Evolutionary conservation across 805 yeast genomes (phyloP), one percentile per base, ranked within the genome.

Genomic region (Candida sonorensis): DNA sequence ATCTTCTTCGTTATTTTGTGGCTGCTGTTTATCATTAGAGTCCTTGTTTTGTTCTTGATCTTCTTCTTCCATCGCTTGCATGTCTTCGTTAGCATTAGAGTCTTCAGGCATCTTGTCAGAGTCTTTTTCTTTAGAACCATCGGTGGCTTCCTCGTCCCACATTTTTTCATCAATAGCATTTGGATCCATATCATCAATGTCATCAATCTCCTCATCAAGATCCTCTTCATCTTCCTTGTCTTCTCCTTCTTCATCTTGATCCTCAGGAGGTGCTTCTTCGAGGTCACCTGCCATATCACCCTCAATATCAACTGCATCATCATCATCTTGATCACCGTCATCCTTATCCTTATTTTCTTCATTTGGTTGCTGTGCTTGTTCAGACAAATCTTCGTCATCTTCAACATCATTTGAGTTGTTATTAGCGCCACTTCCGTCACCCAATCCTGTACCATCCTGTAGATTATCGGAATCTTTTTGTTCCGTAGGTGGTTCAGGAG

Each of bases 241-340:
- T 4, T 57, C 62, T 1, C 67, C 68, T 1, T 66, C 69, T 9
- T 67, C 69, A 9, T 74, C 77, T 12, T 67, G 64, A 12, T 71
- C 69, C 14, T 77, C 82, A 35, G 73, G 81, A 8, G 87, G 76
- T 10, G 77, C 67, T 42, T 88, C 87, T 56, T 90, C 96, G 7
- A 81, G 56, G 17, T 85, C 77, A 34, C 98, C 98, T 16, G 92
- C 96, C 94, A 92, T 85, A 47, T 92, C 97, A 22, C 97, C 96
- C 47, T 88, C 95, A 53, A 88, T 83, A 30, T 86, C 95, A 28
- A 84, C 87, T 5, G 97, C 97, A 53, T 86, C 86, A 41, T 85
- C 86, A 31, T 86, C 75, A 7, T 76, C 79, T n/a, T 81, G 81
- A 8, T 77, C 79, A 2, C 61, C 63, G 10, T 75, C 69, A 5